Conservation (phyloP, 2,329 filamentous ascomycete species). For the Fusarium continuum region DNA sequence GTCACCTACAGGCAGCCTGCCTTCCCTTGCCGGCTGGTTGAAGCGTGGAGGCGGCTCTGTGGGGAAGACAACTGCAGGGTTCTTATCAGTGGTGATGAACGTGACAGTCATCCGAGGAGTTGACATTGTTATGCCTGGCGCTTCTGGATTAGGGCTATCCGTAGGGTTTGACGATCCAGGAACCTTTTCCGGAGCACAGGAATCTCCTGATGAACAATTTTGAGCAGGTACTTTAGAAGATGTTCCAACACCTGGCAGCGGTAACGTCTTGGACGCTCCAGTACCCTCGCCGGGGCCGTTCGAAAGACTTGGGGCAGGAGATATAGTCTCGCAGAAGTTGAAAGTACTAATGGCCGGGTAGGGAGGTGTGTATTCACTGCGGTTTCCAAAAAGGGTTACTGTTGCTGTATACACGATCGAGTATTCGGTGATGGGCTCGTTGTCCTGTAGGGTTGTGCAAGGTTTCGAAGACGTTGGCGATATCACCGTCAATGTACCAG, state of each 20-base stretch:
- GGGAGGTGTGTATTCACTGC: constrained; percentile 57
- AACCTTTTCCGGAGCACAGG: constrained; percentile 3
- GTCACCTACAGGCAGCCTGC: constrained; percentile 8
- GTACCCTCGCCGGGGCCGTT: not conserved
- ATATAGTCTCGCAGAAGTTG: constrained; percentile 47
- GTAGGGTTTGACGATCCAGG: constrained; percentile 10
- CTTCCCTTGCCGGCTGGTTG: constrained; percentile 36
- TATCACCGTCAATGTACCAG: constrained; percentile 18
- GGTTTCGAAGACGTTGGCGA: constrained; percentile 33
- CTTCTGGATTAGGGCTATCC: not conserved
- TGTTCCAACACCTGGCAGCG: not conserved
- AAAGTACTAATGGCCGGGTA: constrained; percentile 54
- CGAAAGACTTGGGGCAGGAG: not conserved
- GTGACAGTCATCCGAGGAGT: constrained; percentile 49
- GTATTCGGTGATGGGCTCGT: constrained; percentile 51
- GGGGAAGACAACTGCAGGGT: constrained; percentile 59
- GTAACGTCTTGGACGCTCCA: not conserved
- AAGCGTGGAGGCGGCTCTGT: constrained; percentile 53
- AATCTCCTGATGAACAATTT: constrained; percentile 4
- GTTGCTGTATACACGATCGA: constrained; percentile 60
- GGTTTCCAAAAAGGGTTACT: constrained; percentile 58
- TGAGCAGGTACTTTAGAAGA: constrained; percentile 22
- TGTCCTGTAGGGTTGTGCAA: constrained; percentile 47
- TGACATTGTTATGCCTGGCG: constrained; percentile 20
- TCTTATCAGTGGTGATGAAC: constrained; percentile 64